Conservation (phyloP, 371 early-diverging fungal species). For the Saksenaea vasiformis region DNA sequence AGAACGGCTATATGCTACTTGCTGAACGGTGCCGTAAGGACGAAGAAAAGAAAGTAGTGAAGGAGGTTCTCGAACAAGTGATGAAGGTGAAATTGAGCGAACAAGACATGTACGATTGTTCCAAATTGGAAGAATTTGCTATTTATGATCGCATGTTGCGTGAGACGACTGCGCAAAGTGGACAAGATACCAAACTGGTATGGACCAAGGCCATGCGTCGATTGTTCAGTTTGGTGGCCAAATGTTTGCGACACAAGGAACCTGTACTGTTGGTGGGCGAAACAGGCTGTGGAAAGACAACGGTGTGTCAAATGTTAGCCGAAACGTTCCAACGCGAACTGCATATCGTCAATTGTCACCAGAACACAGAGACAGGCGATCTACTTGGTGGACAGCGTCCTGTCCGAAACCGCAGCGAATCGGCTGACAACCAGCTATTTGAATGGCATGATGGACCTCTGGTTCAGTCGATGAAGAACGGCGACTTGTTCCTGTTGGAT, state of each 20-base stretch:
- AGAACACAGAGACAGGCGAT: conserved; percentile 97
- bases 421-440: conserved; percentile 63
- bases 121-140: conserved; percentile 56
- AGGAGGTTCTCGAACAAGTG: conserved; percentile 81
- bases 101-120: conserved; percentile 66
- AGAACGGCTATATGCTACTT: conserved; percentile 95
- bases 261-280: conserved; percentile 98
- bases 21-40: conserved; percentile 90
- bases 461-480: conserved; percentile 91
- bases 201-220: conserved; percentile 97
- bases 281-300: conserved; percentile 99
- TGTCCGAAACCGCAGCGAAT: conserved; percentile 68
- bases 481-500: conserved; percentile 96
- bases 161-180: conserved; percentile 21
- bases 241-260: conserved; percentile 86
- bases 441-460: conserved; percentile 98
- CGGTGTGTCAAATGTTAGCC: conserved; percentile 94
- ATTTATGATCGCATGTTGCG: conserved; percentile 40
- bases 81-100: conserved; percentile 76
- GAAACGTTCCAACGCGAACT: conserved; percentile 65
- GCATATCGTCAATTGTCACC: conserved; percentile 96
- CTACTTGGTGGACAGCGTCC: conserved; percentile 98
- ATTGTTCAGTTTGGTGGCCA: conserved; percentile 85
- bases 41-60: conserved; percentile 85
- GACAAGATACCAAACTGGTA: conserved; percentile 64